A percentile compares a stretch with the other conserved stretches of the same genome.
Evolutionary conservation across 257 asterid species (phyloP).

Genomic region (Primulina tabacum): DNA sequence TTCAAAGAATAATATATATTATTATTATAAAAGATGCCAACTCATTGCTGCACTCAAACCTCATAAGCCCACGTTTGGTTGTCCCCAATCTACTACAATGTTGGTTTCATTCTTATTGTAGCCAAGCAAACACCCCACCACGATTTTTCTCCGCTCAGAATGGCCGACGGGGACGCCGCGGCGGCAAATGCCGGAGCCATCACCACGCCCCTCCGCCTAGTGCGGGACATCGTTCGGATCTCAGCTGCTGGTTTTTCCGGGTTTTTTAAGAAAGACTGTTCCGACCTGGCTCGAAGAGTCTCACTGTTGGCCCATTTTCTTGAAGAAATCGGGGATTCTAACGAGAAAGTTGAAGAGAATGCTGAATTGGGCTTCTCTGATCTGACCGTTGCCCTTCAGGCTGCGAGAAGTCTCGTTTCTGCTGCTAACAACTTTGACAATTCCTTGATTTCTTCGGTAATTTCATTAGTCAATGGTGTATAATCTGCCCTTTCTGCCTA

Average conservation of each 20-base stretch:
- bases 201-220: slow-evolving; percentile 44
- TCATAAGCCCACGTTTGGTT: slow-evolving; percentile 18
- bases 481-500: neutral
- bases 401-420: slow-evolving; percentile 45
- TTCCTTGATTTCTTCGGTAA: slow-evolving; percentile 31
- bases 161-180: slow-evolving; percentile 61
- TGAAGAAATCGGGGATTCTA: slow-evolving; percentile 72
- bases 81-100: slow-evolving; percentile 30
- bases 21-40: slow-evolving; percentile 11
- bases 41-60: slow-evolving; percentile 22
- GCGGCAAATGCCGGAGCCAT: slow-evolving; percentile 27
- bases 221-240: slow-evolving; percentile 63
- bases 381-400: slow-evolving; percentile 50
- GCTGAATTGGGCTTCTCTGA: slow-evolving; percentile 50
- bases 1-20: too few relatives aligned
- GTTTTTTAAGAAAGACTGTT: slow-evolving; percentile 75
- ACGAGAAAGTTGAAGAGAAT: slow-evolving; percentile 18
- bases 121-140: slow-evolving; percentile 19
- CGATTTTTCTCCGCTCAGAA: slow-evolving; percentile 27
- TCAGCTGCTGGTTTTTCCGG: slow-evolving; percentile 70
- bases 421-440: slow-evolving; percentile 46
- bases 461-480: neutral
- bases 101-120: slow-evolving; percentile 25
- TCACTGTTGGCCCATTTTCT: slow-evolving; percentile 74
- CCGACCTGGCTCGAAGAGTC: slow-evolving; percentile 72